Base-by-base conservation (phyloP, 768 basidiomycete genomes). In the Heimioporus sp. region DNA sequence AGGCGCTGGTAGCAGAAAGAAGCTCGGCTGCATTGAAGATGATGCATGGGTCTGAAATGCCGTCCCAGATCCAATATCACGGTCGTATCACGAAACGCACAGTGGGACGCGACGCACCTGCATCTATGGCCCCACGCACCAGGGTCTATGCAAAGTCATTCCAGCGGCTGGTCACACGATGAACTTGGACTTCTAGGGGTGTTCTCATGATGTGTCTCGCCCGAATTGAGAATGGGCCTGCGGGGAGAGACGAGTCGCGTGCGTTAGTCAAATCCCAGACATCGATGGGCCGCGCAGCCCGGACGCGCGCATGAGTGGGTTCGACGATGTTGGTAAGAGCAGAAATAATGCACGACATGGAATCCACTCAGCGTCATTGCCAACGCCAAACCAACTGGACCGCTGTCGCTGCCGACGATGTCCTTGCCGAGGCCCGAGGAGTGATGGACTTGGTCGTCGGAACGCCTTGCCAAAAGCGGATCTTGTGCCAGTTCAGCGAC, bases 401-500 rank as follows among this genome's bases (percentile, higher is more conserved):
- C 96, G 24, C 92, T 97, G 16, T 97, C 96, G 21, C 98, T 91
- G 60, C 98, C 90, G 19, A 96, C 90, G 32, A 98, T 78, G 66
- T 98, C 97, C 57, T 80, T 85, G 35, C 89, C 80, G 53, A 80
- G 72, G n/a, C n/a, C n/a, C n/a, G n/a, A n/a, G n/a, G n/a, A n/a
- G n/a, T n/a, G 24, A 28, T 28, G 24, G 24, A 28, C 24, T 28
- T 28, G 24, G 6, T 28, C 24, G 24, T 28, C n/a, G n/a, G 24
- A 28, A 28, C 24, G 24, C 24, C 6, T 7, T 28, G 5, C 24
- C 24, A 28, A 28, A 28, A 28, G 7, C 5, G 24, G 24, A 28
- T 28, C 4, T 28, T 28, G 24, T 28, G 24, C 24, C 24, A 28
- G 24, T 28, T 28, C 5, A 6, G 24, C 21, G 21, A 24, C 3